Evolutionary conservation across 2,329 filamentous ascomycete genomes (phyloP).

Genomic region (Aspergillus vadensis): DNA sequence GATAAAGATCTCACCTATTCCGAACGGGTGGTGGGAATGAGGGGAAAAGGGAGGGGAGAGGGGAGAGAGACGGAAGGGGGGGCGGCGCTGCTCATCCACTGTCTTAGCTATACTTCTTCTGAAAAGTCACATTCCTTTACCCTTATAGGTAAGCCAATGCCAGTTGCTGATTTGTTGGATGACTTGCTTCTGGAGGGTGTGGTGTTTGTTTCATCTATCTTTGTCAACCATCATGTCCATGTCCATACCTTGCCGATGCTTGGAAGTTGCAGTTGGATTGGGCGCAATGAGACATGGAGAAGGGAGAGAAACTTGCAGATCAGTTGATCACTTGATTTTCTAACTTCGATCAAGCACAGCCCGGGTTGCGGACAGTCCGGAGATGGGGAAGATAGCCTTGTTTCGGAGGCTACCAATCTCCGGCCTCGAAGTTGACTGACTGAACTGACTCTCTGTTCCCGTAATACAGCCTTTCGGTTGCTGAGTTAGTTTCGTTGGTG

Average conservation of each 20-base stretch:
- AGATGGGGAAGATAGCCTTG: constrained; percentile 1
- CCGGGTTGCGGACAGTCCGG: neutral
- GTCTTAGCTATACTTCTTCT: neutral
- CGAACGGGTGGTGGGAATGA: constrained; percentile 14
- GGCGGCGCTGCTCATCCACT: constrained; percentile 1
- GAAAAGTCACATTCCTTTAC: constrained; percentile 1
- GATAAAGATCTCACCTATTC: constrained; percentile 31
- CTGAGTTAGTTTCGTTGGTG: neutral
- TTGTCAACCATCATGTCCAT: neutral
- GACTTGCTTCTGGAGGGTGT: neutral
- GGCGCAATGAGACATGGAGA: constrained; percentile 3
- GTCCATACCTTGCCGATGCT: neutral
- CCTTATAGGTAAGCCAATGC: neutral
- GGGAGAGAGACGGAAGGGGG: neutral
- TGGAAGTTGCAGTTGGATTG: neutral
- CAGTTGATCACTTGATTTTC: constrained; percentile 3
- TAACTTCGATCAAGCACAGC: neutral
- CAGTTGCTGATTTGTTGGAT: neutral
- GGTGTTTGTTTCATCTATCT: constrained; percentile 2
- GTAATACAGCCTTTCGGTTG: neutral
- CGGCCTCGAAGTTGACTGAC: neutral
- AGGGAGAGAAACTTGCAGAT: neutral
- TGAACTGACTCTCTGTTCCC: neutral
- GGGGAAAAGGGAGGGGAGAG: too few relatives aligned
- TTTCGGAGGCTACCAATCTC: neutral